Evolutionary conservation across 1,139 yeast species (phyloP).

Genomic region (Saccharomycopsis phalli): DNA sequence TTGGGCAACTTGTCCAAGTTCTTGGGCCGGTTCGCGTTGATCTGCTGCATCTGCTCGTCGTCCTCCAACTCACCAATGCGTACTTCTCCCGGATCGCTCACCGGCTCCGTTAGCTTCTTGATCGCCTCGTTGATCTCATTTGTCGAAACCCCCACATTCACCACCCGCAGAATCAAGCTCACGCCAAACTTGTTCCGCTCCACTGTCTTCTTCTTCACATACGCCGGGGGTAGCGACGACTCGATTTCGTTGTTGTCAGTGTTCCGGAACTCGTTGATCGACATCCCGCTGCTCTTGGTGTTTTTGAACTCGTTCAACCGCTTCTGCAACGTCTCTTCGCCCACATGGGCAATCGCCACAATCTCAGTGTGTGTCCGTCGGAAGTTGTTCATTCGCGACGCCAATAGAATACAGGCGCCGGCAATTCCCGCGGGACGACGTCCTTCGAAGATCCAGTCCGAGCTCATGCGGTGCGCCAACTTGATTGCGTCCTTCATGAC

Average conservation of each 20-base stretch:
- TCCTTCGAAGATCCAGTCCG: conserved; percentile 95
- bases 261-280: conserved; percentile 64
- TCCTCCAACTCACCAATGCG: conserved; percentile 20
- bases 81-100: conserved; percentile 21
- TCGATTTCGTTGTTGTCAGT: conserved; percentile 33
- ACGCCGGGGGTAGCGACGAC: conserved; percentile 77
- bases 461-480: conserved; percentile 82
- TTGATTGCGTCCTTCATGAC: conserved; percentile 83
- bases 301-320: conserved; percentile 80
- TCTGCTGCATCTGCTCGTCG: conserved; percentile 26
- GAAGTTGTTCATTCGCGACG: conserved; percentile 93
- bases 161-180: conserved; percentile 4
- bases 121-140: conserved; percentile 25
- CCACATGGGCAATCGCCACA: conserved; percentile 92
- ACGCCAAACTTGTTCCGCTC: neutral
- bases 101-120: conserved; percentile 1
- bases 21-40: conserved; percentile 40
- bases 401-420: conserved; percentile 88
- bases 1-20: conserved; percentile 48
- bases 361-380: conserved; percentile 89
- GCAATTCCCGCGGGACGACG: conserved; percentile 98
- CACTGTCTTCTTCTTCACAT: conserved; percentile 37
- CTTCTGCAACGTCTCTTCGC: conserved; percentile 85
- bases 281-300: conserved; percentile 65
- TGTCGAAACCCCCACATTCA: conserved; percentile 17